phyloP scores from a whole-genome alignment of 495 filamentous ascomycete genomes.

The Trypethelium eluteriae region DNA sequence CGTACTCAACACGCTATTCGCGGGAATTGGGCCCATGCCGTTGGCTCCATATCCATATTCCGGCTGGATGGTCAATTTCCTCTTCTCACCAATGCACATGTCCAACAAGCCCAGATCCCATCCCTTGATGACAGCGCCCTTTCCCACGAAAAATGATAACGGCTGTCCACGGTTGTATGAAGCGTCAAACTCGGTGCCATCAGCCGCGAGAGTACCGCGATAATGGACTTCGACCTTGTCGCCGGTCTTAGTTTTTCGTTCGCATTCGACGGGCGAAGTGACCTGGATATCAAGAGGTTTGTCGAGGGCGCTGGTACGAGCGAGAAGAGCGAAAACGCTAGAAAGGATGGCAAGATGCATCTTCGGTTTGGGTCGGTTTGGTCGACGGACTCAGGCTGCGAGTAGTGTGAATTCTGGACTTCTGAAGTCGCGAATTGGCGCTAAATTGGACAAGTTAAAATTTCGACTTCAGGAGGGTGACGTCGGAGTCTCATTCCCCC shows the following conservation, averaged over 20 bases:
- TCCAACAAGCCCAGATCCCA: slow-evolving; percentile 40
- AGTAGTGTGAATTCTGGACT: not conserved
- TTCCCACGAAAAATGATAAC: slow-evolving; percentile 37
- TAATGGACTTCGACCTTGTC: slow-evolving; percentile 42
- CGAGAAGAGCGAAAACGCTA: slow-evolving; percentile 24
- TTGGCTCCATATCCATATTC: slow-evolving; percentile 36
- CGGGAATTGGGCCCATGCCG: slow-evolving; percentile 38
- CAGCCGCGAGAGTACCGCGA: slow-evolving; percentile 38
- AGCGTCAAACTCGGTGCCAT: slow-evolving; percentile 40
- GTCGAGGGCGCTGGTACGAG: slow-evolving; percentile 25
- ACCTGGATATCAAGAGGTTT: slow-evolving; percentile 38
- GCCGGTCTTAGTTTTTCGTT: slow-evolving; percentile 33
- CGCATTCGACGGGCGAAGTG: slow-evolving; percentile 31
- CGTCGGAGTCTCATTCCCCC: not conserved
- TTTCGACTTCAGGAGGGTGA: not conserved
- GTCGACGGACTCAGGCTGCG: not conserved
- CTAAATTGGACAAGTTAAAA: not conserved
- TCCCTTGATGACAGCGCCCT: slow-evolving; percentile 42
- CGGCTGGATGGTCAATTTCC: slow-evolving; percentile 38
- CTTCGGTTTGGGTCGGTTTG: slow-evolving; percentile 15
- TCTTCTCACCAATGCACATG: slow-evolving; percentile 41
- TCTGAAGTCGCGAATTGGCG: not conserved
- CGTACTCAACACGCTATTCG: slow-evolving; percentile 31
- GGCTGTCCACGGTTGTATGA: slow-evolving; percentile 41
- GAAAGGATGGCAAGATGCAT: slow-evolving; percentile 27